Evolutionary conservation across 2,329 filamentous ascomycete species (phyloP).

Genomic region (Verticillium nubilum): DNA sequence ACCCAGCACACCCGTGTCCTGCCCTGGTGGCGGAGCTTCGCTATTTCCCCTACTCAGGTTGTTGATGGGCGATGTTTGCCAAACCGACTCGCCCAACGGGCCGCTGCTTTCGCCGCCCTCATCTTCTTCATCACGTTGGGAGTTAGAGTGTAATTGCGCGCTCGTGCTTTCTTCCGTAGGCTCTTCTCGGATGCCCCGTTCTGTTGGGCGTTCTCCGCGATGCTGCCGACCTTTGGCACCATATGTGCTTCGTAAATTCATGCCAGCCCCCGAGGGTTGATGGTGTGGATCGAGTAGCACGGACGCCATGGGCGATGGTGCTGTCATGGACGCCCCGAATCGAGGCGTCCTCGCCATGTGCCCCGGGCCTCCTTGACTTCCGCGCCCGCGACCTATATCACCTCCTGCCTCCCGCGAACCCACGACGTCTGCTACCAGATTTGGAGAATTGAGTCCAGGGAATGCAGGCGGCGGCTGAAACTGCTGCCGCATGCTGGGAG

Average conservation of each 20-base stretch:
- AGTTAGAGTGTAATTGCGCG: constrained; percentile 30
- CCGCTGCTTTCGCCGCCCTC: constrained; percentile 46
- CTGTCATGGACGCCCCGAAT: constrained; percentile 38
- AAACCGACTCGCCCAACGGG: constrained; percentile 52
- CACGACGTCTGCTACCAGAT: constrained; percentile 50
- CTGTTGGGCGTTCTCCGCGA: constrained; percentile 40
- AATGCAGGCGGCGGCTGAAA: constrained; percentile 75
- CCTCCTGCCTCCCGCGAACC: constrained; percentile 41
- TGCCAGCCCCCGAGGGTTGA: constrained; percentile 52
- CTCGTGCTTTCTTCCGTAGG: constrained; percentile 40
- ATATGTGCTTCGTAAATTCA: constrained; percentile 40
- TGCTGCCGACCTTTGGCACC: constrained; percentile 31
- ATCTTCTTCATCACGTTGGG: constrained; percentile 55
- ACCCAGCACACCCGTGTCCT: constrained; percentile 50
- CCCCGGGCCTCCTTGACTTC: constrained; percentile 24
- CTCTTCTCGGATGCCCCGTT: constrained; percentile 51
- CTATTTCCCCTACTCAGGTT: constrained; percentile 49
- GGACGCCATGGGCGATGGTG: constrained; percentile 64
- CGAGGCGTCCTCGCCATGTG: constrained; percentile 34
- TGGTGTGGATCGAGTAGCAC: constrained; percentile 72
- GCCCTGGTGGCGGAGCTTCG: constrained; percentile 35
- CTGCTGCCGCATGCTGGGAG: constrained; percentile 45
- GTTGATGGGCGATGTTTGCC: constrained; percentile 51
- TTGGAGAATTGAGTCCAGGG: constrained; percentile 63
- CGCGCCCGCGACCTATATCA: constrained; percentile 36